Percentiles rank a stretch among this genome's conserved stretches.
phyloP scores from a whole-genome alignment of 495 filamentous ascomycete species.

The Podospora pseudopauciseta region DNA sequence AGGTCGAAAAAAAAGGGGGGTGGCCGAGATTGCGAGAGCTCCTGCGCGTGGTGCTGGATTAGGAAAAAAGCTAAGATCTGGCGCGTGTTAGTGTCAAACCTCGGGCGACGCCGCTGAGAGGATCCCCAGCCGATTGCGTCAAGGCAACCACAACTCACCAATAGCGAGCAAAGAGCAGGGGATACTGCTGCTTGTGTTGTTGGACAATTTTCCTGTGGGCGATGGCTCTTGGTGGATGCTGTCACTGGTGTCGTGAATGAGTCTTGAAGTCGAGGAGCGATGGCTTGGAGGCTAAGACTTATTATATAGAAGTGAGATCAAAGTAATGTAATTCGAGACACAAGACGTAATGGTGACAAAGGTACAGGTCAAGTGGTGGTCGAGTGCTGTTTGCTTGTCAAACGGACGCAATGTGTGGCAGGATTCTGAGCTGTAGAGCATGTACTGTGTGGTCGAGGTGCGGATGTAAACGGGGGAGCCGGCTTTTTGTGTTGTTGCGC shows the following conservation, averaged over 20 bases:
- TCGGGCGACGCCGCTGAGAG: constrained; percentile 3
- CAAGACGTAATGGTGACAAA: neutral
- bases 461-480: constrained; percentile 27
- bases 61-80: constrained; percentile 19
- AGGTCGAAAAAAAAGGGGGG: constrained; percentile 5
- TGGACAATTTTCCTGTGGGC: neutral
- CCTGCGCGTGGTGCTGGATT: constrained; percentile 16
- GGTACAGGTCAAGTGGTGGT: neutral
- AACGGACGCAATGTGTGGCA: constrained; percentile 15
- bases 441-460: constrained; percentile 25
- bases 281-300: neutral
- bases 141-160: constrained; percentile 11
- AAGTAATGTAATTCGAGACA: constrained; percentile 1
- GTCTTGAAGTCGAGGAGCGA: neutral
- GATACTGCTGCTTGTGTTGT: neutral
- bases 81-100: constrained; percentile 22
- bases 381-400: constrained; percentile 16
- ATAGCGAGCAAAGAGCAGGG: constrained; percentile 1
- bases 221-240: neutral
- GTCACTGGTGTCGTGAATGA: neutral
- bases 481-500: constrained; percentile 22
- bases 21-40: constrained; percentile 10
- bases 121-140: neutral
- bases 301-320: neutral
- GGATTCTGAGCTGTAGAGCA: constrained; percentile 19